These are phyloP conservation scores for Exobasidium cylindrosporum DNA, from an alignment of 1,284 basidiomycete species.

Conservation along the genomic window DNA sequence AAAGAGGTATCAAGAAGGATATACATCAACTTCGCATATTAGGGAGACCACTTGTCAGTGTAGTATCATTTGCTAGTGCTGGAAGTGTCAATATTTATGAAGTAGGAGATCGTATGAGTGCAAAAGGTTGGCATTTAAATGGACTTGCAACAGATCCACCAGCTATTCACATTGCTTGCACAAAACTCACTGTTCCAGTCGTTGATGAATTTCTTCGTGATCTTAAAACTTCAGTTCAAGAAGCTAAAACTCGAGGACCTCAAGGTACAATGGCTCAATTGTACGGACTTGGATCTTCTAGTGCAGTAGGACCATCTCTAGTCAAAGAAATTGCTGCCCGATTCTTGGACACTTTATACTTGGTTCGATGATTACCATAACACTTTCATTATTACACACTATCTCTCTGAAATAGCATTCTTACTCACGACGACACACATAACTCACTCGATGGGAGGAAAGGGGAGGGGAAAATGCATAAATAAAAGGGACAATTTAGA, in stretches of 20 bases:
- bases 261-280: conserved; percentile 47
- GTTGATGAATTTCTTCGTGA: conserved; percentile 77
- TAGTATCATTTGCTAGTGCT: conserved; percentile 80
- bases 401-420: too few species aligned
- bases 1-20: conserved; percentile 64
- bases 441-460: too few species aligned
- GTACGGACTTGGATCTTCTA: conserved; percentile 77
- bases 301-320: conserved; percentile 80
- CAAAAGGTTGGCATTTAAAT: conserved; percentile 76
- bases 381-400: too few species aligned
- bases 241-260: conserved; percentile 22
- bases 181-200: conserved; percentile 72
- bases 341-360: conserved; percentile 48
- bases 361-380: conserved; percentile 8
- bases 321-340: conserved; percentile 74
- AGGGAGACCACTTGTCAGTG: conserved; percentile 82
- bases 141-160: conserved; percentile 70
- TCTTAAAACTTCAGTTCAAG: conserved; percentile 68
- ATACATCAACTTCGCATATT: conserved; percentile 75
- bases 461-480: too few species aligned
- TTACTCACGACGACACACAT: too few species aligned
- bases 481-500: too few species aligned
- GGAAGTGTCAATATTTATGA: conserved; percentile 66
- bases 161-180: conserved; percentile 89
- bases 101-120: conserved; percentile 83